phyloP scores from a whole-genome alignment of 164 flowering plant species.

The Vitis labrusca region DNA sequence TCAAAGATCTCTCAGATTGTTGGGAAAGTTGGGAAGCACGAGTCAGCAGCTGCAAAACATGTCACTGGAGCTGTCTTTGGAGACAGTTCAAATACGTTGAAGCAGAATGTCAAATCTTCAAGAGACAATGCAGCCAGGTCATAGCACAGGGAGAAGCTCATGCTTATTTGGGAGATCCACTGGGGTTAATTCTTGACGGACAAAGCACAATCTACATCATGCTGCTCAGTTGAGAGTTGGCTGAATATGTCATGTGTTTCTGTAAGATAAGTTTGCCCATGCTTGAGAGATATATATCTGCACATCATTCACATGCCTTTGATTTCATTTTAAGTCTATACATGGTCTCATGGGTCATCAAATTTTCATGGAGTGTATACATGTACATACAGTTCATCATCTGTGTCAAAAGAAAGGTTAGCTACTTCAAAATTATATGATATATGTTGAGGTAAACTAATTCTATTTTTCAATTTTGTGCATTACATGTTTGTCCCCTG shows the following conservation, averaged over 20 bases:
- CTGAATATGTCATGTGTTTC: neutral
- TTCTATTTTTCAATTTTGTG: neutral
- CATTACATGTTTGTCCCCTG: neutral
- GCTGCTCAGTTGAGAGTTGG: neutral
- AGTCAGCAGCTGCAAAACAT: slow-evolving; percentile 10
- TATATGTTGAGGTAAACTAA: neutral
- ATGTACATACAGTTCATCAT: slow-evolving; percentile 23
- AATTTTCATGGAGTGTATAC: slow-evolving; percentile 9
- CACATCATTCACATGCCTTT: neutral
- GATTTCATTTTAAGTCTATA: neutral
- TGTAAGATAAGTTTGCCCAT: neutral
- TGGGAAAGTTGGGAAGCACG: slow-evolving; percentile 11
- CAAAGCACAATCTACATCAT: too few relatives aligned
- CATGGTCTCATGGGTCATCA: neutral
- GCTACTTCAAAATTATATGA: neutral
- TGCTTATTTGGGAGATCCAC: slow-evolving; percentile 5
- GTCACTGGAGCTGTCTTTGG: slow-evolving; percentile 9
- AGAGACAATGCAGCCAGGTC: slow-evolving; percentile 9
- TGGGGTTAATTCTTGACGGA: neutral
- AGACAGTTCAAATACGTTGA: slow-evolving; percentile 6
- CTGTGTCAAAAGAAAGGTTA: neutral
- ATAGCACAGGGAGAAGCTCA: neutral
- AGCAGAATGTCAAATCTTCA: slow-evolving; percentile 4
- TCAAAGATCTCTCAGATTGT: neutral
- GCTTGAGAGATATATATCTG: neutral